phyloP scores from a whole-genome alignment of 1,284 basidiomycete genomes.

The Leccinum colubrinum region DNA sequence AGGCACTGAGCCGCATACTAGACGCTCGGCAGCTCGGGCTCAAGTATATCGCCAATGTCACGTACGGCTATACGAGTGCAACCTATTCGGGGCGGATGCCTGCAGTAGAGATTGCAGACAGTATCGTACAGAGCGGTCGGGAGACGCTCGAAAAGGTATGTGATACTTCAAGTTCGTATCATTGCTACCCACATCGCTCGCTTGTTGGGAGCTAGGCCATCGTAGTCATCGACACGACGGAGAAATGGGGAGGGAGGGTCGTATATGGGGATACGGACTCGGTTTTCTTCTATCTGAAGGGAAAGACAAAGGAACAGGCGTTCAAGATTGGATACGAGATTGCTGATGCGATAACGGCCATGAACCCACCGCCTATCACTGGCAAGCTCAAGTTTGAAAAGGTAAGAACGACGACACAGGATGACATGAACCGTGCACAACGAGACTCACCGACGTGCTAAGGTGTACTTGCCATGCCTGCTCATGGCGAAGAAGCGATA shows the following conservation, averaged over 20 bases:
- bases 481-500: conserved; percentile 93
- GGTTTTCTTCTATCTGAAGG: conserved; percentile 85
- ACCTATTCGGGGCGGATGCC: conserved; percentile 97
- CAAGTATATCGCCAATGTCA: conserved; percentile 88
- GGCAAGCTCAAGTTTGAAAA: conserved; percentile 95
- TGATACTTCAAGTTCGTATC: not conserved
- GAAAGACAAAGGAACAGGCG: conserved; percentile 90
- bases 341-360: conserved; percentile 80
- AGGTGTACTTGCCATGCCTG: conserved; percentile 94
- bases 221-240: conserved; percentile 71
- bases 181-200: not conserved
- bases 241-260: conserved; percentile 88
- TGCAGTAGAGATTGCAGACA: conserved; percentile 96
- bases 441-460: not conserved
- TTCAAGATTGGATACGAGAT: conserved; percentile 93
- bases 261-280: conserved; percentile 99
- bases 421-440: not conserved
- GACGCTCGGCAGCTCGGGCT: conserved; percentile 88
- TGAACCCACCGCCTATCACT: conserved; percentile 83
- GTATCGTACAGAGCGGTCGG: conserved; percentile 94
- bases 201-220: conserved; percentile 62
- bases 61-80: conserved; percentile 94
- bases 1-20: conserved; percentile 75
- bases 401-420: conserved; percentile 38
- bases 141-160: conserved; percentile 92